These are phyloP conservation scores for Neonectria hederae DNA, from an alignment of 2,329 filamentous ascomycete species.

Conservation along the genomic window DNA sequence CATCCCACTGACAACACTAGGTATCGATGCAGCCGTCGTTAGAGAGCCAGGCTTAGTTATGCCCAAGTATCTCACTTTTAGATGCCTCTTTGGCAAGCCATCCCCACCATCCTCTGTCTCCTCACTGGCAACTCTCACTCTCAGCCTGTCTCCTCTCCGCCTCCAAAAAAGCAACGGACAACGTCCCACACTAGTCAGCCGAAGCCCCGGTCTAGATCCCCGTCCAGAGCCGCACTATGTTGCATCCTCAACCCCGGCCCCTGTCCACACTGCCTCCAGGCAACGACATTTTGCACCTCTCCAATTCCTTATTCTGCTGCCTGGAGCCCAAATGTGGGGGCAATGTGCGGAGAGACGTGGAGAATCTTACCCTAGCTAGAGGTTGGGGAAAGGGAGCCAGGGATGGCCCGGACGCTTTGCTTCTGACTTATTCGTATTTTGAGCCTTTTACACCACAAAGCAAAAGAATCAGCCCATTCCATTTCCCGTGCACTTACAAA, in stretches of 20 bases:
- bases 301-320: slow-evolving; percentile 28
- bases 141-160: neutral
- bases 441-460: neutral
- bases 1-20: neutral
- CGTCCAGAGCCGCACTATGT: slow-evolving; percentile 27
- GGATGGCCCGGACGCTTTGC: neutral
- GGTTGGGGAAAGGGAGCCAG: slow-evolving; percentile 8
- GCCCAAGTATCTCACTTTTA: neutral
- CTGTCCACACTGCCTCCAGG: slow-evolving; percentile 15
- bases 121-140: neutral
- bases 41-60: neutral
- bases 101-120: neutral
- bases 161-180: neutral
- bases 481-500: neutral
- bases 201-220: neutral
- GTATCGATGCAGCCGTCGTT: neutral
- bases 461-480: neutral
- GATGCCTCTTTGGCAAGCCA: neutral
- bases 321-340: slow-evolving; percentile 24
- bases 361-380: neutral
- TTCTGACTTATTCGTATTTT: neutral
- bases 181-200: neutral
- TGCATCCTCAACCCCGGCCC: slow-evolving; percentile 16
- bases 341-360: slow-evolving; percentile 13
- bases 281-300: slow-evolving; percentile 22